A percentile compares a stretch with the other conserved stretches of the same genome.
Evolutionary conservation across 179 eudicot species (phyloP).

Genomic region (Spinacia oleracea): DNA sequence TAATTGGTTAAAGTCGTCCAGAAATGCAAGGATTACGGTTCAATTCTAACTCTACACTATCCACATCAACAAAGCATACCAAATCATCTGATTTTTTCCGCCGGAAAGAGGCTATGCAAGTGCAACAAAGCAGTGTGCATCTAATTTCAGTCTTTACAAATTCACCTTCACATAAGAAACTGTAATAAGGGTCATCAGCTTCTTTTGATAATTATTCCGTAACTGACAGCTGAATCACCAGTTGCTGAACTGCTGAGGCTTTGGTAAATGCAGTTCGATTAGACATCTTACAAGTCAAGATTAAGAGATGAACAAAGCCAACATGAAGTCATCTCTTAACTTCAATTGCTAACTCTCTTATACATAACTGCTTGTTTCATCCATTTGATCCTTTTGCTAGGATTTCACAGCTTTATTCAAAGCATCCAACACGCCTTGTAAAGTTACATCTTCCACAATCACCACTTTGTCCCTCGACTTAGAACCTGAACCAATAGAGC

Average conservation of each 20-base stretch:
- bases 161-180: not conserved
- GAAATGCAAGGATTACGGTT: not conserved
- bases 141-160: not conserved
- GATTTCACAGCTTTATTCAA: slow-evolving; percentile 53
- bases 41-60: not conserved
- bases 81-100: not conserved
- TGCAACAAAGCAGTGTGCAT: not conserved
- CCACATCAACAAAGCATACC: not conserved
- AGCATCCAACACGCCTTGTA: slow-evolving; percentile 65
- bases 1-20: not conserved
- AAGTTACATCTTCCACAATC: slow-evolving; percentile 64
- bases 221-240: not conserved
- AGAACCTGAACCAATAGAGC: slow-evolving; percentile 78
- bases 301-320: slow-evolving; percentile 3
- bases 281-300: not conserved
- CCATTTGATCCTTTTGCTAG: slow-evolving; percentile 22
- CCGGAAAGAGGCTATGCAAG: not conserved
- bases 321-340: not conserved
- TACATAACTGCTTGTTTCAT: not conserved
- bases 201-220: not conserved
- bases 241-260: not conserved
- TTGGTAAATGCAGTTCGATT: not conserved
- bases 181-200: not conserved
- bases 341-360: not conserved
- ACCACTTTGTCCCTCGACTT: slow-evolving; percentile 93